These are phyloP conservation scores for Aspergillus sparsus DNA, from an alignment of 495 filamentous ascomycete species.

Conservation along the genomic window DNA sequence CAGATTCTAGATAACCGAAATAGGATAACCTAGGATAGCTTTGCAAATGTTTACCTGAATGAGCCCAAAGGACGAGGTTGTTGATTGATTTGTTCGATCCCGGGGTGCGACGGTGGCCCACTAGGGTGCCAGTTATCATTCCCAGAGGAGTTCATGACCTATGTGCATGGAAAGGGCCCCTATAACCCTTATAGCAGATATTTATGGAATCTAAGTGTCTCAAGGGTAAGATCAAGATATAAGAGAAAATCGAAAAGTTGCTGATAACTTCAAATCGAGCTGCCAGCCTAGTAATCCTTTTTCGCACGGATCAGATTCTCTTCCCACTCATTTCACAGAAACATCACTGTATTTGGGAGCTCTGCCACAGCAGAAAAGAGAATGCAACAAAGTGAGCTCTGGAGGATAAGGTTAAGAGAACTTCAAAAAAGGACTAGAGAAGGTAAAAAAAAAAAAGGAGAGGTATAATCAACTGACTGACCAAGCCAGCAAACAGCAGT, in stretches of 20 bases:
- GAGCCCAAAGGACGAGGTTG: constrained; percentile 48
- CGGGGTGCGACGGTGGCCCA: constrained; percentile 47
- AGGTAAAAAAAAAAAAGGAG: background rate
- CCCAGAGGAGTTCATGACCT: constrained; percentile 47
- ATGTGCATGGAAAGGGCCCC: constrained; percentile 26
- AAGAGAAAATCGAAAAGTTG: constrained; percentile 11
- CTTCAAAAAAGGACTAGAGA: background rate
- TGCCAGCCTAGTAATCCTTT: constrained; percentile 22
- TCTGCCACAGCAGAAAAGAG: constrained; percentile 20
- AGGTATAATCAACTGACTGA: constrained; percentile 13
- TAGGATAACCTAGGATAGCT: background rate
- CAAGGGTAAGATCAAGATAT: background rate
- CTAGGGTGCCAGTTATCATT: constrained; percentile 52
- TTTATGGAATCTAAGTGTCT: background rate
- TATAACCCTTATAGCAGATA: constrained; percentile 4
- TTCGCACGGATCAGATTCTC: constrained; percentile 31
- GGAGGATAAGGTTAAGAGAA: background rate
- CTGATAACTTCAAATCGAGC: constrained; percentile 18
- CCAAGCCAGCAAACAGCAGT: constrained; percentile 23
- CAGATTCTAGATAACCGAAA: background rate
- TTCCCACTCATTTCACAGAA: constrained; percentile 31
- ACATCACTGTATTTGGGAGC: constrained; percentile 27
- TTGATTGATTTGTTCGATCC: constrained; percentile 50
- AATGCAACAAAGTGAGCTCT: background rate
- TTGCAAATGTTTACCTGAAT: constrained; percentile 39